phyloP scores from a whole-genome alignment of 805 yeast species.

The Suhomyces vadensis region DNA sequence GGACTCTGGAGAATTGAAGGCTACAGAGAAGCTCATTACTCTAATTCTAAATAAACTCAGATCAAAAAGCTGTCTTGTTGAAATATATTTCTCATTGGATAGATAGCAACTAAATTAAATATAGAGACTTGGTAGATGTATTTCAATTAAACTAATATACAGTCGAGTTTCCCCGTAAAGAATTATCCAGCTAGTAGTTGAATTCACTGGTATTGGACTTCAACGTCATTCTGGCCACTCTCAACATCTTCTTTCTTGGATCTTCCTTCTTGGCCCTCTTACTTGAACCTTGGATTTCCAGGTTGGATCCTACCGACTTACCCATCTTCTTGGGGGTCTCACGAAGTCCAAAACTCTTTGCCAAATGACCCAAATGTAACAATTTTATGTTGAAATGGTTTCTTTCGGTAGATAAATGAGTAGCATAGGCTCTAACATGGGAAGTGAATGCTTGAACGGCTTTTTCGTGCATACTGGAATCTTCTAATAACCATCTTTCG shows the following conservation, averaged over 20 bases:
- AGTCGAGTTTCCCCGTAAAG: neutral
- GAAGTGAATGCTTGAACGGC: slow-evolving; percentile 85
- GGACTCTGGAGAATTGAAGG: slow-evolving; percentile 57
- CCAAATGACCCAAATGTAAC: slow-evolving; percentile 92
- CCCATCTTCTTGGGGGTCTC: slow-evolving; percentile 89
- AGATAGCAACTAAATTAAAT: too few relatives aligned
- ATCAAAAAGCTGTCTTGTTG: too few relatives aligned
- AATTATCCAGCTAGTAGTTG: slow-evolving; percentile 45
- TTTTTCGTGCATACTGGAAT: slow-evolving; percentile 53
- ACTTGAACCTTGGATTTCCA: slow-evolving; percentile 29
- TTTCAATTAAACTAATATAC: neutral
- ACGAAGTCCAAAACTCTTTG: slow-evolving; percentile 90
- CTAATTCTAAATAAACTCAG: neutral
- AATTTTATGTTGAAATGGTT: slow-evolving; percentile 75
- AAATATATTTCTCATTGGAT: too few relatives aligned
- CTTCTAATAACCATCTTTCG: slow-evolving; percentile 85
- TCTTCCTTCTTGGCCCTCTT: slow-evolving; percentile 57
- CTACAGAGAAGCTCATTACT: slow-evolving; percentile 18
- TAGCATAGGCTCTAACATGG: slow-evolving; percentile 93
- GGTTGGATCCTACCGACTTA: slow-evolving; percentile 31
- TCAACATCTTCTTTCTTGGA: slow-evolving; percentile 70
- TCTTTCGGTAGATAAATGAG: slow-evolving; percentile 83
- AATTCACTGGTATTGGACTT: slow-evolving; percentile 71
- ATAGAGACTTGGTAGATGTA: too few relatives aligned
- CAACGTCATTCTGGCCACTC: slow-evolving; percentile 70